Base-by-base conservation (phyloP, 2,329 filamentous ascomycete genomes). In the Exserohilum rostratum region DNA sequence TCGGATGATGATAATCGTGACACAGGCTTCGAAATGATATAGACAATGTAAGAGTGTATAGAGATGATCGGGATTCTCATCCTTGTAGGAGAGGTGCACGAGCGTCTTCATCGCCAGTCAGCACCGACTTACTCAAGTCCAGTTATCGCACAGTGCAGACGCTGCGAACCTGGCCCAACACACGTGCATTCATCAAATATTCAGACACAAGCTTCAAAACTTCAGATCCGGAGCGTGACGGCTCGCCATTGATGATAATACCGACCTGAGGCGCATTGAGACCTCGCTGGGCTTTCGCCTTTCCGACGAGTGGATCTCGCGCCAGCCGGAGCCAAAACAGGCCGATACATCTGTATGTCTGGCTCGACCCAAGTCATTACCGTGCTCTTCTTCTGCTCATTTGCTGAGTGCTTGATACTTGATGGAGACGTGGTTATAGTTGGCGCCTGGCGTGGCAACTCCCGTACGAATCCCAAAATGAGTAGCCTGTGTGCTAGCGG, bases 251-350 rank as follows among this genome's bases (percentile, higher is more conserved):
- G 40, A 25, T 50, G 67, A 72, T 67, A 57, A 62, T 54, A 65
- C 54, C 61, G 58, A 60, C 54, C 57, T 63, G 63, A 65, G 70
- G 75, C 72, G 66, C 61, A 58, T 55, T 50, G 58, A 71, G 78
- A 81, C 80, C 83, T 85, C 83, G 84, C 84, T 84, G 77, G 71
- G 70, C 63, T 65, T 64, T 46, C 72, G 76, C 78, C 82, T 76
- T 86, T 84, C 84, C 68, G 84, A 79, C 85, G 82, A 86, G 84
- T 83, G 80, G 77, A 78, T 77, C 70, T 68, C 61, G 69, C 68
- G 62, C 64, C 66, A 55, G 67, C 64, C 57, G 54, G 63, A 62
- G 64, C 64, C 56, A 60, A 34, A 64, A 62, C 65, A 70, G 56
- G 55, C 50, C 58, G 61, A 58, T 67, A 65, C 50, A 76, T 77